Evolutionary conservation across 2,329 filamentous ascomycete genomes (phyloP), one percentile per base, ranked within the genome.

Genomic region (Colletotrichum costaricense): DNA sequence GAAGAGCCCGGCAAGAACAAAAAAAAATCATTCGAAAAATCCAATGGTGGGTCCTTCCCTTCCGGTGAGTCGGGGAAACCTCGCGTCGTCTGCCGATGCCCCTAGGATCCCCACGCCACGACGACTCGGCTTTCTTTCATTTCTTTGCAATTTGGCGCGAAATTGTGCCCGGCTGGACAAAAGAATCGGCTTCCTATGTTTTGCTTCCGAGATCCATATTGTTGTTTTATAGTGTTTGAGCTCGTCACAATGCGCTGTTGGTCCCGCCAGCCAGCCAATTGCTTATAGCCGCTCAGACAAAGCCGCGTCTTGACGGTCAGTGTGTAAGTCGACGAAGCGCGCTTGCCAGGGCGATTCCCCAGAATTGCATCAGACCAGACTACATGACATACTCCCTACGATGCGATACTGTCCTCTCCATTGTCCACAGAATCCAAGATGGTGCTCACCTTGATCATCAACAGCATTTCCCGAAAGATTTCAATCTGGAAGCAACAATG

Each of bases 61-160:
- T 73, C 67, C 46, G 67, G 60, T 70, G 67, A 73, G 71, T 52
- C 60, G 70, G 56, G 59, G 60, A 73, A 70, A 57, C 24, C 58
- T 56, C 35, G 65, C 66, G 55, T 69, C 69, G 49, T 73, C 70
- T 73, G 60, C 60, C 60, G 60, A 73, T 58, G 33, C 60, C 55
- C 63, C 62, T 56, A 57, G 49, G 63, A 64, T 62, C 55, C 55
- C 66, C 55, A 73, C 55, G 66, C 66, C 70, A 69, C 70, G 60
- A 64, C 70, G 22, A 68, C 28, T 26, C 35, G 26, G 65, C 58
- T 57, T 30, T 72, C 30, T 42, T 22, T 49, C 42, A 42, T 38
- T 69, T 52, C 60, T 72, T 7, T 19, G 49, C 35, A 33, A 49
- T 49, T 59, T 58, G 33, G 42, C 54, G 24, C 42, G 55, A 62